Evolutionary conservation across 352 stramenopile species (phyloP).

Genomic region (Elongisporangium undulatum): DNA sequence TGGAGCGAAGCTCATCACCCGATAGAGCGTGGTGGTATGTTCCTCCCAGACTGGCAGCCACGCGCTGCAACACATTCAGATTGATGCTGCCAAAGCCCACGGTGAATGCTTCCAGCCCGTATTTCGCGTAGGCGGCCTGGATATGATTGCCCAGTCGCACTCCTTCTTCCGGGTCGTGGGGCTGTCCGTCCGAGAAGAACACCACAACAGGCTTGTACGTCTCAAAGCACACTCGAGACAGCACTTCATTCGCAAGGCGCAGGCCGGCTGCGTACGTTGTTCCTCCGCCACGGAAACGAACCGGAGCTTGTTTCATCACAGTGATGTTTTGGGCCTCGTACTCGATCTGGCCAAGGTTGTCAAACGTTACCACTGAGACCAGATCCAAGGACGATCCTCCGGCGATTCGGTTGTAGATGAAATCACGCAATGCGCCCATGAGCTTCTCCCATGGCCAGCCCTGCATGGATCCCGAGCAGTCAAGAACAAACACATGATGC

Average conservation of each 20-base stretch:
- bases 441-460: constrained; percentile 56
- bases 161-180: constrained; percentile 31
- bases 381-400: constrained; percentile 51
- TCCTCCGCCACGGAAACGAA: constrained; percentile 38
- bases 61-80: constrained; percentile 43
- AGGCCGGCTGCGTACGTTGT: constrained; percentile 53
- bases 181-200: constrained; percentile 79
- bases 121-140: constrained; percentile 43
- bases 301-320: constrained; percentile 15
- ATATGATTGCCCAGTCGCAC: constrained; percentile 55
- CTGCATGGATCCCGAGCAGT: constrained; percentile 72
- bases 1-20: constrained; percentile 65
- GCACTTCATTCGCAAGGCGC: constrained; percentile 52
- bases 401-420: constrained; percentile 59
- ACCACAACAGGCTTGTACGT: constrained; percentile 62
- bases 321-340: constrained; percentile 55
- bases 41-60: constrained; percentile 50
- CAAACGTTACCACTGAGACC: constrained; percentile 75
- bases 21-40: constrained; percentile 57
- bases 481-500: constrained; percentile 82
- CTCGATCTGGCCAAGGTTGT: constrained; percentile 28
- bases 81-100: constrained; percentile 75
- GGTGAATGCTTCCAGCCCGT: constrained; percentile 52
- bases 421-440: constrained; percentile 51
- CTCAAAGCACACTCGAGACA: constrained; percentile 61